Evolutionary conservation across 768 basidiomycete genomes (phyloP).

Genomic region (Auricularia heimuer): DNA sequence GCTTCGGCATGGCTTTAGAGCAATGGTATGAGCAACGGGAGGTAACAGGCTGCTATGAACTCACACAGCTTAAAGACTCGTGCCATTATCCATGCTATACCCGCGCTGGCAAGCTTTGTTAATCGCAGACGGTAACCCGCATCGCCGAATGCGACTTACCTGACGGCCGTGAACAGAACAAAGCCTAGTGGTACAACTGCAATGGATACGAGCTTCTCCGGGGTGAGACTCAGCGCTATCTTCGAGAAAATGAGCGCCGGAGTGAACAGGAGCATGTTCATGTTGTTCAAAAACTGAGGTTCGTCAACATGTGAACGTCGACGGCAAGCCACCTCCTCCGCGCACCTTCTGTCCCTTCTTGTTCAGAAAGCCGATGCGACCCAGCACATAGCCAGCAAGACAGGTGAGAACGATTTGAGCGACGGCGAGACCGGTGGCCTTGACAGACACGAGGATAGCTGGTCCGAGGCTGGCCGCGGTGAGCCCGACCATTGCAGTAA

Average conservation of each 20-base stretch:
- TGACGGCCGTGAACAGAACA: background rate
- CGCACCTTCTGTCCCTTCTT: background rate
- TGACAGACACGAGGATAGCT: background rate
- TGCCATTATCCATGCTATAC: background rate
- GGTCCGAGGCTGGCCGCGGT: background rate
- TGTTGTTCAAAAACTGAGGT: background rate
- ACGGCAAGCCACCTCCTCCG: background rate
- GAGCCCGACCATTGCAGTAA: background rate
- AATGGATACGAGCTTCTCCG: background rate
- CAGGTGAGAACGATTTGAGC: background rate
- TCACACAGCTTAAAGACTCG: background rate
- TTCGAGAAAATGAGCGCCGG: background rate
- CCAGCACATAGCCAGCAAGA: background rate
- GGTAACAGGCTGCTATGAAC: background rate
- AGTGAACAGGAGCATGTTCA: background rate
- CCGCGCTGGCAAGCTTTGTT: background rate
- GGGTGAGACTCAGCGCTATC: background rate
- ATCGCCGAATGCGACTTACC: background rate
- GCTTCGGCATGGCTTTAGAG: background rate
- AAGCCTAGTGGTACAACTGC: background rate
- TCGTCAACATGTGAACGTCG: background rate
- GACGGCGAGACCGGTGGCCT: background rate
- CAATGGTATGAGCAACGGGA: background rate
- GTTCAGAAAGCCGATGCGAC: background rate
- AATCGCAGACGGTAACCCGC: background rate